phyloP scores from a whole-genome alignment of 2,329 filamentous ascomycete genomes.

The Microsporum ferrugineum region DNA sequence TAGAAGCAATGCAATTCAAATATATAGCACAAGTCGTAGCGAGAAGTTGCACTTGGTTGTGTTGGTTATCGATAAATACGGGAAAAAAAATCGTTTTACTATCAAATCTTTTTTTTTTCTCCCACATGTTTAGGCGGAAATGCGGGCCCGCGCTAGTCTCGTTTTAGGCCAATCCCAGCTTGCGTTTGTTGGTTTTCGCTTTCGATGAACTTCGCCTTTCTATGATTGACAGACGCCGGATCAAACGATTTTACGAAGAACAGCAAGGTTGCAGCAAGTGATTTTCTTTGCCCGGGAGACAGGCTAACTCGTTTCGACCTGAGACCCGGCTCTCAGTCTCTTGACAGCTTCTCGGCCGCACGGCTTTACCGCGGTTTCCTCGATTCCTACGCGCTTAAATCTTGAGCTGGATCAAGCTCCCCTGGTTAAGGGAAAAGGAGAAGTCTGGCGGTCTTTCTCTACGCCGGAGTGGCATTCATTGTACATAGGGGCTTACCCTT shows the following conservation, averaged over 20 bases:
- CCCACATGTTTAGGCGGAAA: conserved; percentile 6
- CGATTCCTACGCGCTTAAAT: background rate
- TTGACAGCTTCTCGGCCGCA: background rate
- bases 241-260: background rate
- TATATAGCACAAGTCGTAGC: background rate
- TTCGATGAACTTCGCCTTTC: background rate
- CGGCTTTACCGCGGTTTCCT: background rate
- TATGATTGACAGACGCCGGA: background rate
- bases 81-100: background rate
- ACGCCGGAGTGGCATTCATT: background rate
- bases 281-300: background rate
- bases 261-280: background rate
- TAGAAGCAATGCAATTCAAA: background rate
- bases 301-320: background rate
- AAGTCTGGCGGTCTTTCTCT: background rate
- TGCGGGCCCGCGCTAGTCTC: conserved; percentile 12
- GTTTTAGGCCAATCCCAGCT: conserved; percentile 9
- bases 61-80: background rate
- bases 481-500: background rate
- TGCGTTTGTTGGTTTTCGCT: background rate
- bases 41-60: background rate
- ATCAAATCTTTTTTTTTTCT: conserved; percentile 2
- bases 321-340: background rate
- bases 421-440: background rate
- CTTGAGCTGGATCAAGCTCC: background rate